Conservation (phyloP, 2,329 filamentous ascomycete species). For the Xylariaceae sp. region DNA sequence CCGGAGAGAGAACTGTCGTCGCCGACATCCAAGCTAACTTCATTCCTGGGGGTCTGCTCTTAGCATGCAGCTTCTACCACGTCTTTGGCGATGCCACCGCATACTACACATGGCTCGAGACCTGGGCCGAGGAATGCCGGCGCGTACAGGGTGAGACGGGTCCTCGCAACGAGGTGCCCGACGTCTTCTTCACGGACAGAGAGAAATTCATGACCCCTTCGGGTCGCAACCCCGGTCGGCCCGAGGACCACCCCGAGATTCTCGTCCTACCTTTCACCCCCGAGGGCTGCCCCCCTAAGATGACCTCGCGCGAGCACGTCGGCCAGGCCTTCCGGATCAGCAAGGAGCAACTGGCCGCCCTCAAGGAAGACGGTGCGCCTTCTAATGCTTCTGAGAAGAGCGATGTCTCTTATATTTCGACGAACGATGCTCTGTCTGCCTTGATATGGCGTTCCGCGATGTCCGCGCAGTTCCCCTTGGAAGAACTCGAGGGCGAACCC, state of each 20-base stretch:
- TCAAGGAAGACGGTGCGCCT: slow-evolving; percentile 33
- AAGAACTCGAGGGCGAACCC: slow-evolving; percentile 30
- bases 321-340: slow-evolving; percentile 34
- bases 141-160: slow-evolving; percentile 28
- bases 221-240: slow-evolving; percentile 26
- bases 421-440: slow-evolving; percentile 35
- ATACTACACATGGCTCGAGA: slow-evolving; percentile 31
- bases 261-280: slow-evolving; percentile 31
- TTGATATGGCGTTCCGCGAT: slow-evolving; percentile 35
- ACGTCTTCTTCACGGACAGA: slow-evolving; percentile 30
- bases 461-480: slow-evolving; percentile 28
- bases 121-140: slow-evolving; percentile 36
- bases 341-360: slow-evolving; percentile 25
- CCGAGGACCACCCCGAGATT: slow-evolving; percentile 32
- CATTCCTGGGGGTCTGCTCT: slow-evolving; percentile 29
- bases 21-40: slow-evolving; percentile 30
- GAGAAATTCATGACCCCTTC: slow-evolving; percentile 30
- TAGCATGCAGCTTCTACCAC: slow-evolving; percentile 30
- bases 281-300: slow-evolving; percentile 30
- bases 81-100: slow-evolving; percentile 34
- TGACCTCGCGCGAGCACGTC: slow-evolving; percentile 30
- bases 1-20: slow-evolving; percentile 22
- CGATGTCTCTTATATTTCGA: slow-evolving; percentile 29
- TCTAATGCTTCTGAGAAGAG: slow-evolving; percentile 26
- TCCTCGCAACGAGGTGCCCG: slow-evolving; percentile 25